These are phyloP conservation scores for Epichloe festucae DNA, from an alignment of 2,329 filamentous ascomycete species.

Conservation along the genomic window DNA sequence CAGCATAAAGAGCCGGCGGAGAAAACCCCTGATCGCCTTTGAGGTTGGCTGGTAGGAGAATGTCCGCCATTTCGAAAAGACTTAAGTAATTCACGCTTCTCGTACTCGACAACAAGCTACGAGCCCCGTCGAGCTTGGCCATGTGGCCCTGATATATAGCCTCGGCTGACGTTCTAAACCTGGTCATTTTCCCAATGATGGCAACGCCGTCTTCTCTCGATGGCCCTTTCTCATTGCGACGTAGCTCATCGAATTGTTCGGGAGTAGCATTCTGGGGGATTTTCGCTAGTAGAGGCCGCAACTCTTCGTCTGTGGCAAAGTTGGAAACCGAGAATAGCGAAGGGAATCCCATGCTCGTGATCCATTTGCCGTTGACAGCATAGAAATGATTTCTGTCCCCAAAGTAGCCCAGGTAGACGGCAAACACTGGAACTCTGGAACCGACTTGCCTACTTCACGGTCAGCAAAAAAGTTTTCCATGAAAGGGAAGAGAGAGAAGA, in stretches of 20 bases:
- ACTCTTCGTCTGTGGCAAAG: constrained; percentile 29
- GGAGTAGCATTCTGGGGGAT: constrained; percentile 17
- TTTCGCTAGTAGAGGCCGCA: constrained; percentile 24
- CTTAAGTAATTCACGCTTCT: constrained; percentile 31
- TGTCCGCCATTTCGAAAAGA: constrained; percentile 36
- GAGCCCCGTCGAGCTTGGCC: constrained; percentile 33
- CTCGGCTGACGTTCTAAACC: constrained; percentile 30
- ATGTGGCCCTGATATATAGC: constrained; percentile 34
- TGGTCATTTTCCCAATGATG: constrained; percentile 34
- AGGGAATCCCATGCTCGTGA: constrained; percentile 27
- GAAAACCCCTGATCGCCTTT: constrained; percentile 25
- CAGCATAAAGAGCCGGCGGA: constrained; percentile 48
- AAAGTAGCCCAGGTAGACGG: constrained; percentile 38
- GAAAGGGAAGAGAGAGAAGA: not conserved
- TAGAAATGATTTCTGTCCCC: constrained; percentile 42
- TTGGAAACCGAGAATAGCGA: constrained; percentile 36
- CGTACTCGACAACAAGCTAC: constrained; percentile 24
- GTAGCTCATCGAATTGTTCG: constrained; percentile 20
- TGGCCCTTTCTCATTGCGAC: constrained; percentile 26
- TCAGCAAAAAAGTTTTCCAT: constrained; percentile 4
- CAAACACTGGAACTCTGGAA: constrained; percentile 35
- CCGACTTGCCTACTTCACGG: constrained; percentile 14
- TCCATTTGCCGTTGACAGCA: constrained; percentile 36
- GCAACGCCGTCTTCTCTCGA: constrained; percentile 27
- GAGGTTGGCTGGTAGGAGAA: constrained; percentile 25